Evolutionary conservation across 768 basidiomycete species (phyloP), one percentile per base, ranked within the genome.

Genomic region (Russula brevipes): DNA sequence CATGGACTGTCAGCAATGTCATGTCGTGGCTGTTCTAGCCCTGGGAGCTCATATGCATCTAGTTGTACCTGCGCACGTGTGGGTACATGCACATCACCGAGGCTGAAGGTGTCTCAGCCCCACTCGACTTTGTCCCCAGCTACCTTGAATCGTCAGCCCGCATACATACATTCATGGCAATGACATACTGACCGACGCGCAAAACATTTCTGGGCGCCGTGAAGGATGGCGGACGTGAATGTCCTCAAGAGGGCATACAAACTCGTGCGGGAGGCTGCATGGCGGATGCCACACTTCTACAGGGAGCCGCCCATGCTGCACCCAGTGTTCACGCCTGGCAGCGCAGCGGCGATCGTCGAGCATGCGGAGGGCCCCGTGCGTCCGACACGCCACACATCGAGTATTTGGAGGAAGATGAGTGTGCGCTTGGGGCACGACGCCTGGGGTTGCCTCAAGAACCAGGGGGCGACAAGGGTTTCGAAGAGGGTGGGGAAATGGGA

Each of bases 221-320:
- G 19, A 47, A 75, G 73, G 24, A 63, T 67, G 49, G 72, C 66
- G 14, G 74, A 75, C 44, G 57, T 87, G 6, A 76, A 70, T 0
- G 72, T 78, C 24, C 65, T 85, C 50, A 74, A 74, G 57, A 82
- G 82, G 77, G 75, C 69, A 0, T 87, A 86, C 71, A 88, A 87
- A 66, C 78, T 77, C 57, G 58, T 69, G 4, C 77, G 85, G 1
- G 85, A 88, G 72, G 65, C 83, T 9, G 73, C 76, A 4, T 79
- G 86, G 41, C 81, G 86, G 16, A 83, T 85, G 80, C 60, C 72
- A 11, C 67, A 62, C 46, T 78, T 77, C 51, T 71, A 74, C 16
- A 76, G 77, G n/a, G 76, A 76, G 57, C 65, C 69, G 17, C 46
- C 61, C 0, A 51, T 45, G 9, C 19, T 53, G 16, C 73, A 74